Evolutionary conservation across 73 alveolate species (phyloP).

Genomic region (Effrenium voratum): DNA sequence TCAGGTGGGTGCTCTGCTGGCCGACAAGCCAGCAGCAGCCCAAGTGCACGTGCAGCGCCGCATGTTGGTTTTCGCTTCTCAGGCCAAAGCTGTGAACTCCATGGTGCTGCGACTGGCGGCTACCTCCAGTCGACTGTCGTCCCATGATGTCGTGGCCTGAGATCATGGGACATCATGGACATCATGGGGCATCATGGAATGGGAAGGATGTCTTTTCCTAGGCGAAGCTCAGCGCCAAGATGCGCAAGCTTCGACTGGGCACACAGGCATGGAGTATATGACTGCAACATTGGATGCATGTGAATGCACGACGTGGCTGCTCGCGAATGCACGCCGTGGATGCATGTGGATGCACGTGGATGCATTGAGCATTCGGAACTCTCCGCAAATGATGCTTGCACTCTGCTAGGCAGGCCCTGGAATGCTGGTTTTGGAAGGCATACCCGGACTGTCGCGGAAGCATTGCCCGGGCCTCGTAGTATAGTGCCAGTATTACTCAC

Average conservation of each 20-base stretch:
- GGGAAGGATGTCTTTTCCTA: background rate
- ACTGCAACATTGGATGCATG: no score
- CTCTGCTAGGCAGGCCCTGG: slow-evolving; percentile 89
- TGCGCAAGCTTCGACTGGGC: slow-evolving; percentile 82
- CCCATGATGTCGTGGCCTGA: slow-evolving; percentile 36
- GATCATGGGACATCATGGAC: background rate
- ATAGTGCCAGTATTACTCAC: background rate
- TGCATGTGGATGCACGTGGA: no score
- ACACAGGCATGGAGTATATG: no score
- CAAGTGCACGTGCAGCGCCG: background rate
- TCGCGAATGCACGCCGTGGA: no score
- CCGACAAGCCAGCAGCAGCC: slow-evolving; percentile 22
- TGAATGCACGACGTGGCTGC: no score
- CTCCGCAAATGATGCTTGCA: no score
- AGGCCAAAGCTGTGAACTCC: slow-evolving; percentile 63
- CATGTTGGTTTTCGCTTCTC: background rate
- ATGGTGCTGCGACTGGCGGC: slow-evolving; percentile 85
- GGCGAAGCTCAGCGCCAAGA: slow-evolving; percentile 74
- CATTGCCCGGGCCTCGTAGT: background rate
- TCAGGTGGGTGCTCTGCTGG: slow-evolving; percentile 52
- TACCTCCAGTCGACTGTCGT: slow-evolving; percentile 71
- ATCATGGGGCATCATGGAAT: background rate
- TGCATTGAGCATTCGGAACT: no score
- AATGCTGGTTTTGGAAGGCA: slow-evolving; percentile 60
- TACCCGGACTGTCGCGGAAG: slow-evolving; percentile 73